A percentile compares a stretch with the other conserved stretches of the same genome.
These are phyloP conservation scores for Parastagonospora avenae DNA, from an alignment of 2,329 filamentous ascomycete genomes.

Conservation along the genomic window DNA sequence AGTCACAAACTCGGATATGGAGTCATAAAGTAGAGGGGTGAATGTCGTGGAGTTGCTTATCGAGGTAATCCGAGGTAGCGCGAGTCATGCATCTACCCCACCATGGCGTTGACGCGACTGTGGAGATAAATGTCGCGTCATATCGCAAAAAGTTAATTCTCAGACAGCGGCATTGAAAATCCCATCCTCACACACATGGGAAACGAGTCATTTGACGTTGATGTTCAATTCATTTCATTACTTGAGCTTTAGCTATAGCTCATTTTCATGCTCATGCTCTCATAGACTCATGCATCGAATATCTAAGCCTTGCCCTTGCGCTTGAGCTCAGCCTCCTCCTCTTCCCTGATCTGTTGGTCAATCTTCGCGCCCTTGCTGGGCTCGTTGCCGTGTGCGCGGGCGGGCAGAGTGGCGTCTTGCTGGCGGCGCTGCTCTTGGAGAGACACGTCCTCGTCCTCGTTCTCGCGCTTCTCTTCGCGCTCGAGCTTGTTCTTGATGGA, in stretches of 20 bases:
- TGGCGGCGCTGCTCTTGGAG: slow-evolving; percentile 51
- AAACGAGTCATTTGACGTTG: not conserved
- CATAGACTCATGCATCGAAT: slow-evolving; percentile 3
- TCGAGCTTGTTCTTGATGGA: slow-evolving; percentile 74
- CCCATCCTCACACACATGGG: not conserved
- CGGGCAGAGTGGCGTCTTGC: slow-evolving; percentile 64
- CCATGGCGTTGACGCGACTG: slow-evolving; percentile 17
- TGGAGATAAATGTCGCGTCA: slow-evolving; percentile 12
- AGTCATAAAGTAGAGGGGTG: not conserved
- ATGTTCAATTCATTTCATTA: slow-evolving; percentile 11
- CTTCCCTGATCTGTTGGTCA: slow-evolving; percentile 69
- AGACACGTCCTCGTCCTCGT: slow-evolving; percentile 44
- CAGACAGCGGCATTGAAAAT: not conserved
- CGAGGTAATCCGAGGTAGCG: slow-evolving; percentile 14
- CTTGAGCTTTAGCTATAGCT: not conserved
- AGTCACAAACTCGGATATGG: not conserved
- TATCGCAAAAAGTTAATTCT: not conserved
- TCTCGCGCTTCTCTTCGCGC: slow-evolving; percentile 62
- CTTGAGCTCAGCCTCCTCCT: slow-evolving; percentile 69
- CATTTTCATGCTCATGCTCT: not conserved
- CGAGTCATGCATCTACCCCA: slow-evolving; percentile 17
- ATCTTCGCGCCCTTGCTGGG: slow-evolving; percentile 74
- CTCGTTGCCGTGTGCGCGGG: slow-evolving; percentile 72
- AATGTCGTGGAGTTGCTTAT: slow-evolving; percentile 2
- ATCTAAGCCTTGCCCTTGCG: slow-evolving; percentile 59